phyloP scores from a whole-genome alignment of 257 asterid species.

The Lavandula angustifolia region DNA sequence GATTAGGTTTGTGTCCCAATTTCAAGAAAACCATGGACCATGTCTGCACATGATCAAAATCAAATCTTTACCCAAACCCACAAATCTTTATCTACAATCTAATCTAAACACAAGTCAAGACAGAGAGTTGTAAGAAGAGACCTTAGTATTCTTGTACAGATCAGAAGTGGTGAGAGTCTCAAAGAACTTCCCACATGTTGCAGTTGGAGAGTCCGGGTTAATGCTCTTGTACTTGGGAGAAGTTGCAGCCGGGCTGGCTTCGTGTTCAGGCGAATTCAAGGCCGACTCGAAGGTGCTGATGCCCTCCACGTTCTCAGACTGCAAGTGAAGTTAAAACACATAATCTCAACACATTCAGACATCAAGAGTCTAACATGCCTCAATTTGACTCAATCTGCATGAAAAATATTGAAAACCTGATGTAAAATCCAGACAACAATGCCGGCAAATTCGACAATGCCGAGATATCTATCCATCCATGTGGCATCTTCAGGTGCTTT shows the following conservation, averaged over 20 bases:
- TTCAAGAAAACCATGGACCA: too few relatives aligned
- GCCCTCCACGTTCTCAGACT: conserved; percentile 91
- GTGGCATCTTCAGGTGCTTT: conserved; percentile 90
- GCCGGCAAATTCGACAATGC: conserved; percentile 95
- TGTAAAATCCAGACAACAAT: conserved; percentile 95
- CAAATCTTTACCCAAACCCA: too few relatives aligned
- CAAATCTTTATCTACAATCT: too few relatives aligned
- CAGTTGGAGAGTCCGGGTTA: conserved; percentile 88
- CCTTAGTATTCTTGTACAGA: conserved; percentile 91
- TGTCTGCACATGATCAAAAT: too few relatives aligned
- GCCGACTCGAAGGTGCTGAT: conserved; percentile 39
- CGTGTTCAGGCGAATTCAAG: conserved; percentile 37
- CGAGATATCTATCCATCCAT: conserved; percentile 95
- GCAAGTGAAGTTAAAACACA: conserved; percentile 23
- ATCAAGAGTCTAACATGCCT: not conserved
- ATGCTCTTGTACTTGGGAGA: conserved; percentile 86
- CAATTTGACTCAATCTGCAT: not conserved
- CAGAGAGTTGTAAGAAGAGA: conserved; percentile 20
- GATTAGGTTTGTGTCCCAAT: too few relatives aligned
- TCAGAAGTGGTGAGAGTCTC: conserved; percentile 84
- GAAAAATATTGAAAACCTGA: conserved; percentile 72
- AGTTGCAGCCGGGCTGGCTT: conserved; percentile 69
- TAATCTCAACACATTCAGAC: not conserved
- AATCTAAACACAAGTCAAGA: not conserved
- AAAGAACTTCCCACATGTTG: conserved; percentile 79